Percentiles rank a stretch among this genome's conserved stretches.
phyloP scores from a whole-genome alignment of 1,284 basidiomycete genomes.

The Rhodotorula sp. region DNA sequence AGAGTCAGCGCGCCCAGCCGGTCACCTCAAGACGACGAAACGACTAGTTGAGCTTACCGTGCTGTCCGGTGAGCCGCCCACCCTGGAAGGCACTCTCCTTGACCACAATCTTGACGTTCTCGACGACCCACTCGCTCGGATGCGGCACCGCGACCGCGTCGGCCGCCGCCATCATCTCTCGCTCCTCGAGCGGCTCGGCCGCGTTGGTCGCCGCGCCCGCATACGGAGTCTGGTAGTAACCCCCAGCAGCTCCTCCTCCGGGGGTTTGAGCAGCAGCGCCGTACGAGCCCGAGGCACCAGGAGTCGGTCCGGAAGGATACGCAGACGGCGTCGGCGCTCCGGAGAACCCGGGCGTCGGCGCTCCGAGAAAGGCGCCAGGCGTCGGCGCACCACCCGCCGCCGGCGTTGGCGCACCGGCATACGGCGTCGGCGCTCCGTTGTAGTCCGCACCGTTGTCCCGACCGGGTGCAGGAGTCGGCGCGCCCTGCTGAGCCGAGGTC shows the following conservation, averaged over 20 bases:
- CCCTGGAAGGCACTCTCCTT: slow-evolving; percentile 24
- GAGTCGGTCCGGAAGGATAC: slow-evolving; percentile 52
- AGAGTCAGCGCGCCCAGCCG: neutral
- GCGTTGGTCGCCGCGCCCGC: slow-evolving; percentile 39
- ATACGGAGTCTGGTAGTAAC: slow-evolving; percentile 40
- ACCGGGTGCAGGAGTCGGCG: slow-evolving; percentile 47
- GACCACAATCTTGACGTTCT: slow-evolving; percentile 19
- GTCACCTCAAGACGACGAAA: neutral
- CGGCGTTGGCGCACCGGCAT: slow-evolving; percentile 41
- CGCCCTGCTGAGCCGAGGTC: slow-evolving; percentile 26
- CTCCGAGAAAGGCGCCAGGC: slow-evolving; percentile 39
- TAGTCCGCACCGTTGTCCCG: slow-evolving; percentile 6
- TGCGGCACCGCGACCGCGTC: neutral
- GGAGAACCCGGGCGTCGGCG: slow-evolving; percentile 31
- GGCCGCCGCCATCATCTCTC: slow-evolving; percentile 12
- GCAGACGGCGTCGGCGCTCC: slow-evolving; percentile 43
- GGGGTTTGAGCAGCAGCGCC: slow-evolving; percentile 50
- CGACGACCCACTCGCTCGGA: slow-evolving; percentile 33
- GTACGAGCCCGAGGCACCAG: slow-evolving; percentile 46
- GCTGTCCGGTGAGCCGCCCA: slow-evolving; percentile 26
- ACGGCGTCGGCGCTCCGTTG: slow-evolving; percentile 5
- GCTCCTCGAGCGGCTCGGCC: slow-evolving; percentile 33
- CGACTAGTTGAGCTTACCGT: slow-evolving; percentile 14
- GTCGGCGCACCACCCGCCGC: slow-evolving; percentile 42
- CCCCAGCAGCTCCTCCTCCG: slow-evolving; percentile 30